Conservation (phyloP, 2,329 filamentous ascomycete species). For the Dactylellina drechsleri region DNA sequence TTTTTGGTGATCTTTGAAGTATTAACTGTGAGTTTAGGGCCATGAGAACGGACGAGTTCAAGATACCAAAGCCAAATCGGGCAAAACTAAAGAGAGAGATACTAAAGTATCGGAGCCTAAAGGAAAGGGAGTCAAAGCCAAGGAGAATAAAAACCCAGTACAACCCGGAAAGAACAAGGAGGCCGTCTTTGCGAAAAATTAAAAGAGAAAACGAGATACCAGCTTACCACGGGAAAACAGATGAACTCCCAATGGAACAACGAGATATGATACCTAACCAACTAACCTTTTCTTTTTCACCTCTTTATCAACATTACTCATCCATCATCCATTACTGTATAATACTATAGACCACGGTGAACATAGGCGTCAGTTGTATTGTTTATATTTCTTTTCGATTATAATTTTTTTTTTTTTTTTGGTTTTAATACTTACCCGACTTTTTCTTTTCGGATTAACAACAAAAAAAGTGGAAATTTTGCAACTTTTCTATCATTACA, state of each 20-base stretch:
- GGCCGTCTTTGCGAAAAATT: conserved; percentile 18
- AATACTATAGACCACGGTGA: conserved; percentile 44
- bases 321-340: conserved; percentile 21
- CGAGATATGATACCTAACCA: not conserved
- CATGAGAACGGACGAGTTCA: conserved; percentile 51
- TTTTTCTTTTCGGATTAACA: conserved; percentile 4
- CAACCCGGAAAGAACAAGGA: conserved; percentile 39
- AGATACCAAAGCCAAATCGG: not conserved
- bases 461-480: not conserved
- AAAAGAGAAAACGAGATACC: too few relatives aligned
- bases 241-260: too few relatives aligned
- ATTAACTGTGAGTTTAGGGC: conserved; percentile 13
- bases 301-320: not conserved
- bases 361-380: conserved; percentile 32
- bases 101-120: not conserved
- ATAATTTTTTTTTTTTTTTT: conserved; percentile 24
- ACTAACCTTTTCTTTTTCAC: not conserved
- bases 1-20: not conserved
- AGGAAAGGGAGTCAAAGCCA: too few relatives aligned
- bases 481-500: not conserved
- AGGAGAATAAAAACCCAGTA: conserved; percentile 38
- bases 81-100: not conserved
- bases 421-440: conserved; percentile 9
- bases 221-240: too few relatives aligned
- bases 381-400: conserved; percentile 16